phyloP scores from a whole-genome alignment of 495 filamentous ascomycete species.

The Acidomyces sp. region DNA sequence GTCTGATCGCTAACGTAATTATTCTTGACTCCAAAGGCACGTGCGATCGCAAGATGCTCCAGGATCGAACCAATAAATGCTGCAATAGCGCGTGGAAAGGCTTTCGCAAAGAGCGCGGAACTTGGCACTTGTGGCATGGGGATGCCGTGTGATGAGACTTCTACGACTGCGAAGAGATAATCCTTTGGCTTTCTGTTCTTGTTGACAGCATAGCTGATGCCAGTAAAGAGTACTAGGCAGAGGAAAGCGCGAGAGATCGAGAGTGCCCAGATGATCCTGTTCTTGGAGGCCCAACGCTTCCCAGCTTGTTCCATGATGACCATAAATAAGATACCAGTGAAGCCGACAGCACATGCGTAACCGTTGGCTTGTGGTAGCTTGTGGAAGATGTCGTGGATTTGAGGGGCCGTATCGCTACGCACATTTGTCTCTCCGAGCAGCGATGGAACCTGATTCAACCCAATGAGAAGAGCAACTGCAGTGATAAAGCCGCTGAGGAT shows the following conservation, averaged over 20 bases:
- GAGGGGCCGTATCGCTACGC: conserved; percentile 28
- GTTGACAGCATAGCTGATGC: conserved; percentile 38
- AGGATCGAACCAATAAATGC: conserved; percentile 35
- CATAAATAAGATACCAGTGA: conserved; percentile 34
- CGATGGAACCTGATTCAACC: conserved; percentile 34
- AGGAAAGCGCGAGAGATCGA: conserved; percentile 36
- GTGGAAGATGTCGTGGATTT: conserved; percentile 34
- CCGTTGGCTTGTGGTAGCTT: conserved; percentile 32
- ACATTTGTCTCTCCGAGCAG: conserved; percentile 34
- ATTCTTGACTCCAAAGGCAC: conserved; percentile 36
- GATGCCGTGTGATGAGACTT: conserved; percentile 35
- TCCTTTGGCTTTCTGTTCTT: conserved; percentile 26
- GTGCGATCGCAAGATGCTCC: conserved; percentile 38
- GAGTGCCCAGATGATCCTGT: conserved; percentile 32
- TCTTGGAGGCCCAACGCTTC: conserved; percentile 34
- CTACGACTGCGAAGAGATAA: conserved; percentile 31
- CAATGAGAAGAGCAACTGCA: conserved; percentile 37
- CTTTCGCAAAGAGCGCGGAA: conserved; percentile 27
- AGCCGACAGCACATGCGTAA: conserved; percentile 35
- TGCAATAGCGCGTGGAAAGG: conserved; percentile 30
- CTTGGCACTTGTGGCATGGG: conserved; percentile 28
- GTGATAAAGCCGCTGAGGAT: conserved; percentile 40
- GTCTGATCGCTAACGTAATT: conserved; percentile 36
- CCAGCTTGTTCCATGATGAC: conserved; percentile 34
- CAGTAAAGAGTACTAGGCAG: conserved; percentile 34